Conservation (phyloP, 768 basidiomycete genomes). For the Termitomyces sp. region DNA sequence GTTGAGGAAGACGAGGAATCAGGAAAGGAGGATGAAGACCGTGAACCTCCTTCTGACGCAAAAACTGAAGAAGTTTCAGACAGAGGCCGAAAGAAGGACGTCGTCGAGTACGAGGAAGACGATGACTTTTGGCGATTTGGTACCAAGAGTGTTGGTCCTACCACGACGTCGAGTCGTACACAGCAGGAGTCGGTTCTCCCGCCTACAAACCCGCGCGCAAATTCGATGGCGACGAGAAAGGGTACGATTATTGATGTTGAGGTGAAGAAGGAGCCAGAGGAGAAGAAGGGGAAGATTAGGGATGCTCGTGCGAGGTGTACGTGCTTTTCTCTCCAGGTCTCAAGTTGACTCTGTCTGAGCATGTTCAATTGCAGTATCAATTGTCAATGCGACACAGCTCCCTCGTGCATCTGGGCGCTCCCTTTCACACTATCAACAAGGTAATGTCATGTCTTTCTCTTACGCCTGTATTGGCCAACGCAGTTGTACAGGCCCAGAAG, state of each 20-base stretch:
- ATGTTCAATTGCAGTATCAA: neutral
- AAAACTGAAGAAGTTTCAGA: neutral
- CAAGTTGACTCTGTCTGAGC: neutral
- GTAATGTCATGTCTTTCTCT: neutral
- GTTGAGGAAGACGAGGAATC: neutral
- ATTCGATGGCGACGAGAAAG: neutral
- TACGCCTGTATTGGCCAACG: neutral
- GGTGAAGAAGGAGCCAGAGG: neutral
- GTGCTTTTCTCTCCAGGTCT: neutral
- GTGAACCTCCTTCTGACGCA: neutral
- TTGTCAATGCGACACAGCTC: neutral
- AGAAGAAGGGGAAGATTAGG: neutral
- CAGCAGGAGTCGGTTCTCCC: neutral
- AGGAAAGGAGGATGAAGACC: neutral
- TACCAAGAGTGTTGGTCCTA: neutral
- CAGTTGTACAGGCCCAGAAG: constrained; percentile 6
- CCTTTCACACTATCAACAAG: neutral
- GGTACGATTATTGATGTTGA: neutral
- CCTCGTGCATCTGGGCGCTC: neutral
- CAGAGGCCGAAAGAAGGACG: neutral
- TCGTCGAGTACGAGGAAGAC: neutral
- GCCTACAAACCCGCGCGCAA: neutral
- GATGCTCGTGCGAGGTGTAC: neutral
- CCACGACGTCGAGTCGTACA: neutral
- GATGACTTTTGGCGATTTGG: constrained; percentile 12